Evolutionary conservation across 1,284 basidiomycete species (phyloP).

Genomic region (Quambalaria eucalypti): DNA sequence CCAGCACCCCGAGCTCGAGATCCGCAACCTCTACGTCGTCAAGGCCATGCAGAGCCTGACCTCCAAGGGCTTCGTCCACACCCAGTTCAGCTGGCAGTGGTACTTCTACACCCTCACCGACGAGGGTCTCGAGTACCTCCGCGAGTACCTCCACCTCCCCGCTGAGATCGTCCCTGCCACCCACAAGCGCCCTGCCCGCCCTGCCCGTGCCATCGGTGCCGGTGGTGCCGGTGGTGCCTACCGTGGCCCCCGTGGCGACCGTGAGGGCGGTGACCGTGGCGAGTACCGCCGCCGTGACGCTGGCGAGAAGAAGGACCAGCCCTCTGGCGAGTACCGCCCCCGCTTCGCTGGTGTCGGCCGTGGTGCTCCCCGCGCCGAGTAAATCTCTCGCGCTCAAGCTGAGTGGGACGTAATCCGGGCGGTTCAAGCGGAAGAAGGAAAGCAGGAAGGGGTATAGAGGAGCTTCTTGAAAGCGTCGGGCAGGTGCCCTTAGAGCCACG

Average conservation of each 20-base stretch:
- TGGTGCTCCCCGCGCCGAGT: constrained; percentile 37
- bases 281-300: constrained; percentile 43
- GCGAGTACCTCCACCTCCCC: constrained; percentile 46
- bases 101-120: constrained; percentile 48
- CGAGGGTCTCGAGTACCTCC: constrained; percentile 47
- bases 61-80: constrained; percentile 91
- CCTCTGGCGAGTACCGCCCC: constrained; percentile 44
- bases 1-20: constrained; percentile 84
- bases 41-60: constrained; percentile 98
- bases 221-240: constrained; percentile 29
- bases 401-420: background rate
- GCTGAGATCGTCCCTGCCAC: constrained; percentile 47
- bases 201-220: constrained; percentile 35
- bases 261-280: constrained; percentile 33
- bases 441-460: too few species aligned
- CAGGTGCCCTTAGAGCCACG: constrained; percentile 27
- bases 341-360: constrained; percentile 44
- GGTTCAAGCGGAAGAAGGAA: background rate
- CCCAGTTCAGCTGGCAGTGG: constrained; percentile 59
- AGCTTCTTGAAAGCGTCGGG: constrained; percentile 10
- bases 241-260: constrained; percentile 40
- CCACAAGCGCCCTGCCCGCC: constrained; percentile 46
- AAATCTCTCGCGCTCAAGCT: constrained; percentile 5
- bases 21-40: constrained; percentile 96
- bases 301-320: constrained; percentile 44